Evolutionary conservation across 2,329 filamentous ascomycete genomes (phyloP).

Genomic region (Stagonosporopsis rhizophila): DNA sequence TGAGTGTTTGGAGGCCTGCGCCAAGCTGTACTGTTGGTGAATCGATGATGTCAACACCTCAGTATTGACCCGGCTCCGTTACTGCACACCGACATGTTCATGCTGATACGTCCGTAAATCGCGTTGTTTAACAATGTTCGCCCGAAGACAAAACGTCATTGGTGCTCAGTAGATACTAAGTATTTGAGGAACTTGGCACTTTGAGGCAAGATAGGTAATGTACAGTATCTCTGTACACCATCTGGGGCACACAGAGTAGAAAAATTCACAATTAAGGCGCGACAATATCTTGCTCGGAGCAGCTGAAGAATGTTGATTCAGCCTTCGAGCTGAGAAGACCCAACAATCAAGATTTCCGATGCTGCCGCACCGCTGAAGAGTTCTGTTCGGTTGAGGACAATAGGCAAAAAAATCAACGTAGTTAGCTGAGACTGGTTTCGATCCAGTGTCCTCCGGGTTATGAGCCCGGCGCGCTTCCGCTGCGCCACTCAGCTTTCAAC

Average conservation of each 20-base stretch:
- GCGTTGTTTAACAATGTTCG: background rate
- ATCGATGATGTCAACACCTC: background rate
- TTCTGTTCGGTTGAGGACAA: background rate
- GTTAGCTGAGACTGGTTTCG: conserved; percentile 35
- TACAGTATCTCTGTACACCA: too few species aligned
- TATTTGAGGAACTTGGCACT: background rate
- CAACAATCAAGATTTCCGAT: too few species aligned
- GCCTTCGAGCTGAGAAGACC: too few species aligned
- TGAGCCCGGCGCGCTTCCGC: conserved; percentile 50
- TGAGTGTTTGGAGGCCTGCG: background rate
- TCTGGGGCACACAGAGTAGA: too few species aligned
- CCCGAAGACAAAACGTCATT: background rate
- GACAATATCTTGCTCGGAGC: too few species aligned
- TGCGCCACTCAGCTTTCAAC: conserved; percentile 46
- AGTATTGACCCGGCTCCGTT: background rate
- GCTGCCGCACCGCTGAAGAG: too few species aligned
- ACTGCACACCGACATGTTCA: background rate
- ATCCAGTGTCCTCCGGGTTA: conserved; percentile 47
- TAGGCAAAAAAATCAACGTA: conserved; percentile 2
- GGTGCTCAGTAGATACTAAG: background rate
- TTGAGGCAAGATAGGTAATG: background rate
- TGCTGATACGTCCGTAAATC: background rate
- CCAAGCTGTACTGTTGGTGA: background rate
- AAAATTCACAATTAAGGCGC: too few species aligned
- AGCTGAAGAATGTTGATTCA: too few species aligned